Percentiles rank a stretch among this genome's conserved stretches.
Evolutionary conservation across 306 rosid species (phyloP).

Genomic region (Chamaecrista fasciculata): DNA sequence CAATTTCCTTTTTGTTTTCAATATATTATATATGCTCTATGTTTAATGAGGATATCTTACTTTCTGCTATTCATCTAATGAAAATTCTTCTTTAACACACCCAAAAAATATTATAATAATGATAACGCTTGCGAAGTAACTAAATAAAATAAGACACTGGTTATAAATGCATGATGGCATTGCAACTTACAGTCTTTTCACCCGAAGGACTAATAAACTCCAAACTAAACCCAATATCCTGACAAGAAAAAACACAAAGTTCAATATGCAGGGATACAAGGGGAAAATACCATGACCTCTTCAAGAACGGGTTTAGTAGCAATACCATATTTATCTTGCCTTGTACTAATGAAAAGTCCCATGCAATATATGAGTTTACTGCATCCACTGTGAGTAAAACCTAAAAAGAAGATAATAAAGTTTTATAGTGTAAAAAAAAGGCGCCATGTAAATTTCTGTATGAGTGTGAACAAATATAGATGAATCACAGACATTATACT

Average conservation of each 20-base stretch:
- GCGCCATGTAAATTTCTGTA: not conserved
- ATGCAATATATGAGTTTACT: slow-evolving; percentile 85
- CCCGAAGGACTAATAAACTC: slow-evolving; percentile 77
- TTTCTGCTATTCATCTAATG: not conserved
- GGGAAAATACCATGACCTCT: slow-evolving; percentile 23
- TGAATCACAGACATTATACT: slow-evolving; percentile 6
- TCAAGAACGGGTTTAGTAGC: slow-evolving; percentile 31
- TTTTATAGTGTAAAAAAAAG: slow-evolving; percentile 7
- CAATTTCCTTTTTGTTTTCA: not conserved
- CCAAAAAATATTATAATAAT: not conserved
- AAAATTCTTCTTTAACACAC: not conserved
- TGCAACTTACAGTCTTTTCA: slow-evolving; percentile 68
- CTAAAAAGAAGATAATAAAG: slow-evolving; percentile 48
- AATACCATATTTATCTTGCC: slow-evolving; percentile 88
- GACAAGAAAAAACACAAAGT: slow-evolving; percentile 33
- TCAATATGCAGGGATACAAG: slow-evolving; percentile 17
- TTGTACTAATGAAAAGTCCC: slow-evolving; percentile 93
- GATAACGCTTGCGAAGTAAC: not conserved
- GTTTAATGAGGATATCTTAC: not conserved
- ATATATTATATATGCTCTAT: not conserved
- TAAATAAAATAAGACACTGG: not conserved
- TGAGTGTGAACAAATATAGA: not conserved
- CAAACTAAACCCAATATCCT: slow-evolving; percentile 94
- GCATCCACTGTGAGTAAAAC: slow-evolving; percentile 77
- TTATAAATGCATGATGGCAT: not conserved